phyloP scores from a whole-genome alignment of 805 yeast species.

The Tetrapisispora iriomotensis region DNA sequence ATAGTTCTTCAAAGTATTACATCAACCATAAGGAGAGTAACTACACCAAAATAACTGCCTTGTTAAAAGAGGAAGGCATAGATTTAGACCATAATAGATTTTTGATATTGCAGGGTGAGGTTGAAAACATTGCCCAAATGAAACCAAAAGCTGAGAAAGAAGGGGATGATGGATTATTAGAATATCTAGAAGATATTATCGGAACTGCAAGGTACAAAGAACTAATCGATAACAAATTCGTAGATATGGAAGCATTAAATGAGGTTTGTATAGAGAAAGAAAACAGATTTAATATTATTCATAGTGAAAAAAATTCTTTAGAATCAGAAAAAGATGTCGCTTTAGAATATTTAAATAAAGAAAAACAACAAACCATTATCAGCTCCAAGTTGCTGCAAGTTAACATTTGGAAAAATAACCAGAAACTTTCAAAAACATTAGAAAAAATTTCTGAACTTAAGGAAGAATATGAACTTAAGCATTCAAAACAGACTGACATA shows the following conservation, averaged over 20 bases:
- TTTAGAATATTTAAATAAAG: conserved; percentile 50
- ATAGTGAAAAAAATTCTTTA: conserved; percentile 56
- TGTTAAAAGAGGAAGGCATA: conserved; percentile 73
- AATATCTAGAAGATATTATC: conserved; percentile 91
- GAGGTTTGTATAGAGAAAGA: conserved; percentile 76
- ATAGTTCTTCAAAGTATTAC: conserved; percentile 69
- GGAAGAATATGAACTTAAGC: conserved; percentile 36
- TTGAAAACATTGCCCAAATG: conserved; percentile 97
- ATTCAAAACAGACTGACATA: conserved; percentile 33
- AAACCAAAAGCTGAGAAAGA: conserved; percentile 92
- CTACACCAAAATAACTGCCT: conserved; percentile 67
- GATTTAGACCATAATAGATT: conserved; percentile 93
- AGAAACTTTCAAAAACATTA: conserved; percentile 32
- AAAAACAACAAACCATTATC: conserved; percentile 47
- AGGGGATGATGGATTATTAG: conserved; percentile 86
- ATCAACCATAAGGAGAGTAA: conserved; percentile 61
- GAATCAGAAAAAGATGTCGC: conserved; percentile 63
- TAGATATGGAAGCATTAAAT: conserved; percentile 61
- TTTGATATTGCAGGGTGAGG: conserved; percentile 93
- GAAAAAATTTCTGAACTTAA: conserved; percentile 33
- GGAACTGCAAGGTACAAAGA: conserved; percentile 84
- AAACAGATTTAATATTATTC: conserved; percentile 67
- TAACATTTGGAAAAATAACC: conserved; percentile 33
- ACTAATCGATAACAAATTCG: conserved; percentile 54
- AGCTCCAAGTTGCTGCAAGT: conserved; percentile 50